A percentile compares a stretch with the other conserved stretches of the same genome.
phyloP scores from a whole-genome alignment of 345 rosid species.

The Erysimum cheiranthoides region DNA sequence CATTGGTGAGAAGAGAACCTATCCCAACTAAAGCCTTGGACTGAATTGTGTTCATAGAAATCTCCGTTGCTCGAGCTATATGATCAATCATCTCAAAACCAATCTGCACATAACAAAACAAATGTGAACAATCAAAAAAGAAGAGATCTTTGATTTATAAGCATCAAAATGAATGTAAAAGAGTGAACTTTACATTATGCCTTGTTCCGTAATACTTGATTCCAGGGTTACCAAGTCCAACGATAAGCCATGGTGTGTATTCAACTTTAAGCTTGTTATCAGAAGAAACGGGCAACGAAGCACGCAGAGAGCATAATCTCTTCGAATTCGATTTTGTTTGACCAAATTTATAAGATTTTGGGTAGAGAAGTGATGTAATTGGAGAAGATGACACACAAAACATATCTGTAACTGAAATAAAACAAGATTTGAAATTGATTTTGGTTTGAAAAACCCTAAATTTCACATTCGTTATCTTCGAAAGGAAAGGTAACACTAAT shows the following conservation, averaged over 20 bases:
- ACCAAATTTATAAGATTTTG: slow-evolving; percentile 19
- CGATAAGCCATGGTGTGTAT: slow-evolving; percentile 74
- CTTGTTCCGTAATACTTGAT: slow-evolving; percentile 76
- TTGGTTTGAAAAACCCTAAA: not conserved
- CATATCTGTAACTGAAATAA: slow-evolving; percentile 21
- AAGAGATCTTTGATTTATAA: not conserved
- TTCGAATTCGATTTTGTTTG: slow-evolving; percentile 15
- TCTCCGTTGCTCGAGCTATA: slow-evolving; percentile 58
- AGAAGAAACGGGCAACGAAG: slow-evolving; percentile 29
- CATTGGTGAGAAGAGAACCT: slow-evolving; percentile 53
- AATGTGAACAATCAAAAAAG: slow-evolving; percentile 1
- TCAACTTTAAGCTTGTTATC: slow-evolving; percentile 30
- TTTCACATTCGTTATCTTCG: not conserved
- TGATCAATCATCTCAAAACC: slow-evolving; percentile 91
- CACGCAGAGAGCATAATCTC: slow-evolving; percentile 22
- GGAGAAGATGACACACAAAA: slow-evolving; percentile 26
- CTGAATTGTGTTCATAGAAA: slow-evolving; percentile 72
- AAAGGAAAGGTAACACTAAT: not conserved
- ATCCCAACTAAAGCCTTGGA: slow-evolving; percentile 85
- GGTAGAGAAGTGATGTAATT: slow-evolving; percentile 15
- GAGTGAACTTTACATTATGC: slow-evolving; percentile 63
- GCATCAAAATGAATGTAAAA: not conserved
- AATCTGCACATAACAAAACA: slow-evolving; percentile 51
- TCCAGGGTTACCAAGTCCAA: slow-evolving; percentile 95
- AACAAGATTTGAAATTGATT: not conserved